Evolutionary conservation across 139 green algal genomes (phyloP), one percentile per base, ranked within the genome.

Genomic region (Coelastrella sp.): DNA sequence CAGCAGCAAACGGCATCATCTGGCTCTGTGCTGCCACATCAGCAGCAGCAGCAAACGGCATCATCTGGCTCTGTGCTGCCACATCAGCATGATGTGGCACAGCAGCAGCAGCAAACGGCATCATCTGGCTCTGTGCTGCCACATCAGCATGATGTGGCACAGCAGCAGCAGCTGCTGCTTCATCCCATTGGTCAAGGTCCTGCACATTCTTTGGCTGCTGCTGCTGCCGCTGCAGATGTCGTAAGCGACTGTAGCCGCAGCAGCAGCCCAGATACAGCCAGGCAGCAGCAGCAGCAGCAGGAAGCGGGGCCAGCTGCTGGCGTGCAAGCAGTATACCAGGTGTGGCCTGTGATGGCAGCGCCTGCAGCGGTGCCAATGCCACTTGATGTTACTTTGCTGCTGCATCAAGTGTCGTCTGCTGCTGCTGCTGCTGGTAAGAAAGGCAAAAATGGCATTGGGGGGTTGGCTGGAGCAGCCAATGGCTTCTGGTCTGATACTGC

Each of bases 161-260:
- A n/a, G 9, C 81, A 75, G 59, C 60, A 75, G 11, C 81, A 10
- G 20, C 56, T 15, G 20, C 81, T 58, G n/a, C 81, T 58, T 49
- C 35, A 49, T 49, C 35, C 35, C 35, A 49, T 49, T 49, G 35
- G 35, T 49, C 35, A 49, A 49, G 35, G 35, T 3, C 35, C 35
- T 49, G 35, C 35, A 49, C 35, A 49, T 49, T 49, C 35, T 3
- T 49, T 49, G 35, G 35, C 35, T 49, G 35, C 3, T 78, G 27
- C 78, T 61, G 27, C 76, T n/a, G 27, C 7, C 0, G 14, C 76
- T 12, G 49, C n/a, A 22, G 76, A 5, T 12, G 27, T 57, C 0
- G 20, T 61, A 22, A 86, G 82, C 15, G 63, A 87, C 82, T 65
- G 82, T 63, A 87, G 82, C 81, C 58, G 81, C 25, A 56, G 82